phyloP scores from a whole-genome alignment of 2,329 filamentous ascomycete genomes.

The Penicillium decumbens region DNA sequence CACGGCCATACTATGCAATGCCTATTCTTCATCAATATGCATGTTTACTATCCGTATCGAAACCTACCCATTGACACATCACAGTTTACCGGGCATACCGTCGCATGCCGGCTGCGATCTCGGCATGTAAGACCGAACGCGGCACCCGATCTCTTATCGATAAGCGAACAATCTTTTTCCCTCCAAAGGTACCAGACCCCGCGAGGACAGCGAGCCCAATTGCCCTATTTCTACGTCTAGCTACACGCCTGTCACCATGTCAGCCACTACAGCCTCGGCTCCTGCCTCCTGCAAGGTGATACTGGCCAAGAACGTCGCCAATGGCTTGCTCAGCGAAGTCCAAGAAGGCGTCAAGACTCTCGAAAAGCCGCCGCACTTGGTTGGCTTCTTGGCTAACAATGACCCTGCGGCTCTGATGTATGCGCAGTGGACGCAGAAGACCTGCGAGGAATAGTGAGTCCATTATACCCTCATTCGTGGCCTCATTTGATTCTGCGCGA shows the following conservation, averaged over 20 bases:
- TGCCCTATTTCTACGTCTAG: conserved; percentile 7
- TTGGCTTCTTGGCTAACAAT: conserved; percentile 86
- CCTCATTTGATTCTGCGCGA: conserved; percentile 9
- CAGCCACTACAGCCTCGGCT: conserved; percentile 26
- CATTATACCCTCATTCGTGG: conserved; percentile 5
- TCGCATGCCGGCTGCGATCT: conserved; percentile 1
- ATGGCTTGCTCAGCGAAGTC: conserved; percentile 73
- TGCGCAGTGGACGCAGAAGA: conserved; percentile 96
- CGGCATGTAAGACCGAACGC: conserved; percentile 26
- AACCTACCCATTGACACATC: neutral
- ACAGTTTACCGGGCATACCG: neutral
- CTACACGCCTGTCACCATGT: conserved; percentile 24
- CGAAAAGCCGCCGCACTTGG: conserved; percentile 69
- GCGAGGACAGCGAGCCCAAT: conserved; percentile 6
- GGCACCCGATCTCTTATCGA: conserved; percentile 34
- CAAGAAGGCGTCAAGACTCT: conserved; percentile 68
- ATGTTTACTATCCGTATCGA: neutral
- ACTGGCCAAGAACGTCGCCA: conserved; percentile 80
- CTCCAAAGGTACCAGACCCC: conserved; percentile 12
- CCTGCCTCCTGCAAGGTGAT: conserved; percentile 77
- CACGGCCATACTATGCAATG: neutral
- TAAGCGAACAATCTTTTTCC: conserved; percentile 36
- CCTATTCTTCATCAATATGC: neutral
- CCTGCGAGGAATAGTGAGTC: conserved; percentile 87
- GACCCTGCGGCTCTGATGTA: conserved; percentile 91